phyloP scores from a whole-genome alignment of 192 early-diverging fungal species.

The Mortierella hygrophila region DNA sequence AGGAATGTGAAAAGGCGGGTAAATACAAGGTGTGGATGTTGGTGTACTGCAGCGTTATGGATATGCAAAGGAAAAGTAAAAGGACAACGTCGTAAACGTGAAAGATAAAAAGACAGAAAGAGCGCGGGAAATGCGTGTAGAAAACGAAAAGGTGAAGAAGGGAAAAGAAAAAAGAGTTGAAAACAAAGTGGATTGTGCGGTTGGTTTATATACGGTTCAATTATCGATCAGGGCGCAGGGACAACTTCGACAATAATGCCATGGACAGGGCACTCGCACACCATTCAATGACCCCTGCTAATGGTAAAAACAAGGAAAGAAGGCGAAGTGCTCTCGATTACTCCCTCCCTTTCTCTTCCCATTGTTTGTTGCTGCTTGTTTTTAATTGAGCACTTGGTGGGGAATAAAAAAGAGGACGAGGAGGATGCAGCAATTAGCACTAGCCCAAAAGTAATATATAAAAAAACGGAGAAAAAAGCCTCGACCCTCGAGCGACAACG shows the following conservation, averaged over 20 bases:
- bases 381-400: background rate
- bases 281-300: background rate
- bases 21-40: background rate
- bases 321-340: background rate
- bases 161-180: background rate
- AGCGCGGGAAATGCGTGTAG: background rate
- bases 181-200: background rate
- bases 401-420: background rate
- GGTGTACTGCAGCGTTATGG: background rate
- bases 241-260: background rate
- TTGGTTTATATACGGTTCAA: background rate
- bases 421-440: slow-evolving; percentile 1
- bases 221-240: background rate
- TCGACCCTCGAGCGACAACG: background rate
- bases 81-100: background rate
- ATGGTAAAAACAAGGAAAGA: background rate
- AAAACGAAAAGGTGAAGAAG: background rate
- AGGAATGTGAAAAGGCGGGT: background rate
- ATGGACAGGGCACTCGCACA: background rate
- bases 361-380: background rate
- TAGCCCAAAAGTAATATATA: background rate
- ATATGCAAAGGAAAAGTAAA: background rate
- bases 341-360: background rate
- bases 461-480: background rate
- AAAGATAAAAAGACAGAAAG: too few relatives aligned